Evolutionary conservation across 495 filamentous ascomycete species (phyloP).

Genomic region (Neurospora tetrasperma): DNA sequence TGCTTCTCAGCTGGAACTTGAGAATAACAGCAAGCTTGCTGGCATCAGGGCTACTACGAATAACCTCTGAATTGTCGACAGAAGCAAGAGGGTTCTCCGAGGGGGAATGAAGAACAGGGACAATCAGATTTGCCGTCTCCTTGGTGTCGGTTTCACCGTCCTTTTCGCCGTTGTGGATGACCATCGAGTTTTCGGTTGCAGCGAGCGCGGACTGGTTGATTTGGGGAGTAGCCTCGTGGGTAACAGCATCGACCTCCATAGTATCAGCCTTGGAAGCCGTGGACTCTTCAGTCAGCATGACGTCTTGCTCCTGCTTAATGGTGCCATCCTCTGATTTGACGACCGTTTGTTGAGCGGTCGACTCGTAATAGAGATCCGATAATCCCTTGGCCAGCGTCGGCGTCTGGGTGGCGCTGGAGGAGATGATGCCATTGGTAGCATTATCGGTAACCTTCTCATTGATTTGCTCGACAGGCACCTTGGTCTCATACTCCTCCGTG

Average conservation of each 20-base stretch:
- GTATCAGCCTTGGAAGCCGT: background rate
- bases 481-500: conserved; percentile 9
- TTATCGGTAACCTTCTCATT: background rate
- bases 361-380: conserved; percentile 3
- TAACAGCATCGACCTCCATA: background rate
- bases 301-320: background rate
- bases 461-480: background rate
- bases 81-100: conserved; percentile 18
- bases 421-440: background rate
- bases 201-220: background rate
- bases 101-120: conserved; percentile 11
- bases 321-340: background rate
- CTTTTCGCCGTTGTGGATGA: background rate
- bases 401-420: background rate
- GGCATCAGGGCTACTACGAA: conserved; percentile 12
- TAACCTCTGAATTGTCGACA: conserved; percentile 1
- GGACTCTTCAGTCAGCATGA: background rate
- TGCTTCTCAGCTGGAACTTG: conserved; percentile 73
- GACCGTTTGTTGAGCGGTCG: background rate
- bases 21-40: conserved; percentile 71
- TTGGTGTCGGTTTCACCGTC: background rate
- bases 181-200: background rate
- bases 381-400: background rate
- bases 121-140: conserved; percentile 4
- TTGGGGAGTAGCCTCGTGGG: background rate